A percentile compares a stretch with the other conserved stretches of the same genome.
Conservation (phyloP, 2,329 filamentous ascomycete genomes). For the Neurospora sp. region DNA sequence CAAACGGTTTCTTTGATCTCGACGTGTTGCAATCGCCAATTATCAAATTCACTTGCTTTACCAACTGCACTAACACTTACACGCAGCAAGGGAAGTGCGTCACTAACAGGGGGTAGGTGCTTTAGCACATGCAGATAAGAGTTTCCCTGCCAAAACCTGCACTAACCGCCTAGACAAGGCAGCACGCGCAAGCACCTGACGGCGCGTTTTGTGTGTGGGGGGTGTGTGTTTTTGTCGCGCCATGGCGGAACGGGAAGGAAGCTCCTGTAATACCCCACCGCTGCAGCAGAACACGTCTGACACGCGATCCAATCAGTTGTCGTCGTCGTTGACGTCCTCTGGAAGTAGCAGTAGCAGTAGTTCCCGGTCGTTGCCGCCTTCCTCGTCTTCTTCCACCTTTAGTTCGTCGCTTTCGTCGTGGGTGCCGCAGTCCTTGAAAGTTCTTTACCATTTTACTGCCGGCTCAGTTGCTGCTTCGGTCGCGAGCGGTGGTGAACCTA, state of each 20-base stretch:
- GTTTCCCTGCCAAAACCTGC: neutral
- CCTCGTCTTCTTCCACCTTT: neutral
- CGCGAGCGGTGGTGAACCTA: neutral
- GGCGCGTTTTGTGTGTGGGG: slow-evolving; percentile 9
- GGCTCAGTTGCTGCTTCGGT: neutral
- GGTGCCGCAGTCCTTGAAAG: neutral
- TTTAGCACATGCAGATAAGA: neutral
- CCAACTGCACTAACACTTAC: neutral
- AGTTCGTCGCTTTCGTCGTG: neutral
- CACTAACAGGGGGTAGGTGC: neutral
- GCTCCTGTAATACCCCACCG: slow-evolving; percentile 5
- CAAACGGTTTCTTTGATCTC: neutral
- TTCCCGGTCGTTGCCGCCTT: neutral
- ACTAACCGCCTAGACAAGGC: neutral
- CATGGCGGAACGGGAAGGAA: neutral
- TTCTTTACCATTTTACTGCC: neutral
- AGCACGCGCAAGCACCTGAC: slow-evolving; percentile 10
- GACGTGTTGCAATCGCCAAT: neutral
- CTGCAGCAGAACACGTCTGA: slow-evolving; percentile 1
- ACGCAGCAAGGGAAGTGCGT: neutral
- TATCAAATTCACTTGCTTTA: neutral
- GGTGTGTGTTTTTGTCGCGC: slow-evolving; percentile 6
- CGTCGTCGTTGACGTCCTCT: neutral
- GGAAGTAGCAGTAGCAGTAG: neutral
- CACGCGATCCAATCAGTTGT: neutral